Conservation (phyloP, 2,329 filamentous ascomycete species). For the Cladosporium sp. region DNA sequence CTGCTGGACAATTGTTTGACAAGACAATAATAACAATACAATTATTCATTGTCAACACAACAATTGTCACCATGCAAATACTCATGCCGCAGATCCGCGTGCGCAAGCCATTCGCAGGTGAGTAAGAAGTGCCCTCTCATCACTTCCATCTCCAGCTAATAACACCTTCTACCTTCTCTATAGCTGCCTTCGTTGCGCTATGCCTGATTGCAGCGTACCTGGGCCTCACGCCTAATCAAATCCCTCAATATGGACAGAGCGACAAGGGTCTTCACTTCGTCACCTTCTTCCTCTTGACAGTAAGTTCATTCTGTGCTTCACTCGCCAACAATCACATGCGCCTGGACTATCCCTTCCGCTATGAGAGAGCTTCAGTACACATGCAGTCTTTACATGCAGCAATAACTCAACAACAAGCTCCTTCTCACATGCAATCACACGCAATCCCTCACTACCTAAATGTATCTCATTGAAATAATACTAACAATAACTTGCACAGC, state of each 20-base stretch:
- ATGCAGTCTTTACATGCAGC: neutral
- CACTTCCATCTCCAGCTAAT: neutral
- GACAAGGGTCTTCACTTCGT: slow-evolving; percentile 87
- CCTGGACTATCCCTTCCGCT: neutral
- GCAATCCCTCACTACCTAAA: too few relatives aligned
- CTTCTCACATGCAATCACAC: neutral
- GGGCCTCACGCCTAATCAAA: slow-evolving; percentile 65
- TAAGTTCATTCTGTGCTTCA: slow-evolving; percentile 37
- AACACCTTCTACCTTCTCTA: slow-evolving; percentile 1
- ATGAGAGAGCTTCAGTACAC: slow-evolving; percentile 5
- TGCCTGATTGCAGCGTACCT: slow-evolving; percentile 71
- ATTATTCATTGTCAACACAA: neutral
- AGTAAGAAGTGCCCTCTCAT: slow-evolving; percentile 30
- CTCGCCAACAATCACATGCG: slow-evolving; percentile 8
- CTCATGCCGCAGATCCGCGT: slow-evolving; percentile 66
- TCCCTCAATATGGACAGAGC: slow-evolving; percentile 64
- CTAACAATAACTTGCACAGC: neutral
- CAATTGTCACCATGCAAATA: slow-evolving; percentile 1
- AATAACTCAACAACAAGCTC: too few relatives aligned
- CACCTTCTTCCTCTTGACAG: slow-evolving; percentile 86
- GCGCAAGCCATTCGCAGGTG: slow-evolving; percentile 85
- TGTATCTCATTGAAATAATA: too few relatives aligned
- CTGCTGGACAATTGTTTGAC: neutral
- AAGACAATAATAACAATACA: neutral
- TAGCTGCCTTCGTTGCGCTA: slow-evolving; percentile 57